A percentile compares a stretch with the other conserved stretches of the same genome.
phyloP scores from a whole-genome alignment of 129 eudicot genomes.

The Centrapalus pauciflorus region DNA sequence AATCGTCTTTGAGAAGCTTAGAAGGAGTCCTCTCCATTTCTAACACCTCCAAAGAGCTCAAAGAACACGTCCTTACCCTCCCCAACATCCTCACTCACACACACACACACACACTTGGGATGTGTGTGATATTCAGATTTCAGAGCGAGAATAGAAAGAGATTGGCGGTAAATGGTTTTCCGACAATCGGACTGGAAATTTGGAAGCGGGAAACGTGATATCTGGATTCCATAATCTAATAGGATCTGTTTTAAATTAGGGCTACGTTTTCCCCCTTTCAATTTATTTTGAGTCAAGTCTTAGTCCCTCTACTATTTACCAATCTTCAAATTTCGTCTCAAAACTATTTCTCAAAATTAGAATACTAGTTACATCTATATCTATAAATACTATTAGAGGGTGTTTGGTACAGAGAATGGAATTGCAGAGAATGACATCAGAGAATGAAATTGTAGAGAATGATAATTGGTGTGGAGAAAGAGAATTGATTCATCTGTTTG shows the following conservation, averaged over 20 bases:
- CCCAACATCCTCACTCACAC: conserved; percentile 49
- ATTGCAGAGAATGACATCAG: too few relatives aligned
- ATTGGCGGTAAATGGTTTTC: conserved; percentile 20
- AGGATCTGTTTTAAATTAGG: conserved; percentile 14
- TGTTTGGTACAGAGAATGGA: too few relatives aligned
- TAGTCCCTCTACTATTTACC: conserved; percentile 6
- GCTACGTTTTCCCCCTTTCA: neutral
- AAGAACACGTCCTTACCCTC: conserved; percentile 54
- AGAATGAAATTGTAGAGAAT: too few relatives aligned
- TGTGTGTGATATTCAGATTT: neutral
- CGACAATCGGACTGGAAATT: conserved; percentile 14
- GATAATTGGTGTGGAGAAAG: too few relatives aligned
- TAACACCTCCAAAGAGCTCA: conserved; percentile 47
- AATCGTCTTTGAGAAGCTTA: conserved; percentile 69
- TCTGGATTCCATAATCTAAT: neutral
- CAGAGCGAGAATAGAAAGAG: neutral
- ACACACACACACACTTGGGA: too few relatives aligned
- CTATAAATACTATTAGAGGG: too few relatives aligned
- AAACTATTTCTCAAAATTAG: neutral
- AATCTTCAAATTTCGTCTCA: neutral
- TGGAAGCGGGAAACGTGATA: conserved; percentile 23
- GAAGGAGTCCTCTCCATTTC: conserved; percentile 63
- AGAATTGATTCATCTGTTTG: too few relatives aligned
- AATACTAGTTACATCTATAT: too few relatives aligned
- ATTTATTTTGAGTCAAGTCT: neutral